Conservation (phyloP, 768 basidiomycete genomes). For the Mrakia blollopis region DNA sequence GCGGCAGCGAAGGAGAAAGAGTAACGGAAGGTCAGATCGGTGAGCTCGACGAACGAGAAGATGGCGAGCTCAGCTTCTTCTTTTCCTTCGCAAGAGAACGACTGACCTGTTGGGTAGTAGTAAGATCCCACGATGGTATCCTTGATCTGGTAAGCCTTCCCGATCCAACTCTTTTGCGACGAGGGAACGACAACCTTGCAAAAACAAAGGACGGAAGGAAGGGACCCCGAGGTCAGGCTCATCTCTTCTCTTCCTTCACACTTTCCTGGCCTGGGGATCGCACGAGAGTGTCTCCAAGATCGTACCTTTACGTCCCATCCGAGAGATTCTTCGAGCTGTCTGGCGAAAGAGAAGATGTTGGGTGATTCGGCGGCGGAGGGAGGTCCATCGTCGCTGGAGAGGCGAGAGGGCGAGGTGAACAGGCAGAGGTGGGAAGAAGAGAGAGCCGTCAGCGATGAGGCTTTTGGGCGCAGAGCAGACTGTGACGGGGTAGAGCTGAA, state of each 20-base stretch:
- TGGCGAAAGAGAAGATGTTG: slow-evolving; percentile 46
- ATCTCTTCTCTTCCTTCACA: neutral
- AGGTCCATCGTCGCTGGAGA: slow-evolving; percentile 45
- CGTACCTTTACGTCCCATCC: slow-evolving; percentile 43
- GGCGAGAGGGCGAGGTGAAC: no score
- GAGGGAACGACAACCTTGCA: slow-evolving; percentile 45
- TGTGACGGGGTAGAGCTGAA: no score
- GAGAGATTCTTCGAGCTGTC: slow-evolving; percentile 38
- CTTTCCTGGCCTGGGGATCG: neutral
- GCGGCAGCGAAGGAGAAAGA: neutral
- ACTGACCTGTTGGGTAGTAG: slow-evolving; percentile 42
- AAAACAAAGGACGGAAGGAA: neutral
- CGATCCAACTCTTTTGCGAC: slow-evolving; percentile 45
- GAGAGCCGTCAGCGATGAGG: neutral
- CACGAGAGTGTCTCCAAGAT: no score
- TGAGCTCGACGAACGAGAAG: neutral
- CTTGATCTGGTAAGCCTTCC: slow-evolving; percentile 18
- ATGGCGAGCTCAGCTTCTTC: slow-evolving; percentile 7
- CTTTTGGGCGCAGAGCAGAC: no score
- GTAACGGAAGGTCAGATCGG: neutral
- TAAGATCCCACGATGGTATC: slow-evolving; percentile 43
- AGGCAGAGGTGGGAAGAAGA: no score
- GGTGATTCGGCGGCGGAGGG: slow-evolving; percentile 43
- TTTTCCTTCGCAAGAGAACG: slow-evolving; percentile 16
- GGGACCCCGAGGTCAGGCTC: neutral